These are phyloP conservation scores for Phytophthora colocasiae DNA, from an alignment of 352 stramenopile species.

Conservation along the genomic window DNA sequence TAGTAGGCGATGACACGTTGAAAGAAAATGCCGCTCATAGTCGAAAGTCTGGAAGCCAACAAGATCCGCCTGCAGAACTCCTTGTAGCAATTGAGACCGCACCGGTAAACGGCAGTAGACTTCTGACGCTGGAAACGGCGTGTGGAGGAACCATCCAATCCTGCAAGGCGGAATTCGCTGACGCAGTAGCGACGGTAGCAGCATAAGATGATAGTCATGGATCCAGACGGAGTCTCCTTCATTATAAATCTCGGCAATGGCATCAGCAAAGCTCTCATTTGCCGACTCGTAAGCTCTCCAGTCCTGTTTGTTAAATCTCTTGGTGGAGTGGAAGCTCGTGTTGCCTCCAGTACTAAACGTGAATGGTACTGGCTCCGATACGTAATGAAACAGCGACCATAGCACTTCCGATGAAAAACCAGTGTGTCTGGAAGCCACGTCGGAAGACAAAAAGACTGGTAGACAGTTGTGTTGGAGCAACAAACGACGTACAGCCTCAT, in stretches of 20 bases:
- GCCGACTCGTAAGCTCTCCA: slow-evolving; percentile 90
- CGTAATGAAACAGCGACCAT: slow-evolving; percentile 93
- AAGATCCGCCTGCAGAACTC: slow-evolving; percentile 85
- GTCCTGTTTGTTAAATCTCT: slow-evolving; percentile 89
- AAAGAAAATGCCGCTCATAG: slow-evolving; percentile 90
- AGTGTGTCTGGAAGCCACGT: slow-evolving; percentile 88
- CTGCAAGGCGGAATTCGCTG: slow-evolving; percentile 73
- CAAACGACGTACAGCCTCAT: slow-evolving; percentile 73
- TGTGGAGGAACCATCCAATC: slow-evolving; percentile 92
- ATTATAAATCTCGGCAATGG: slow-evolving; percentile 88
- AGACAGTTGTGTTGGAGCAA: slow-evolving; percentile 89
- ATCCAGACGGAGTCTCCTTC: slow-evolving; percentile 91
- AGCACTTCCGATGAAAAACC: slow-evolving; percentile 91
- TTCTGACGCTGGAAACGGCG: slow-evolving; percentile 86
- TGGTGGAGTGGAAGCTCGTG: slow-evolving; percentile 58
- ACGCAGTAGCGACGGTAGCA: slow-evolving; percentile 85
- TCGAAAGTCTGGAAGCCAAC: slow-evolving; percentile 92
- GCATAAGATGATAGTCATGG: slow-evolving; percentile 92
- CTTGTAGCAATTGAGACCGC: slow-evolving; percentile 74
- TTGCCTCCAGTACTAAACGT: slow-evolving; percentile 46
- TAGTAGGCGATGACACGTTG: slow-evolving; percentile 80
- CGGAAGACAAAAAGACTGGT: slow-evolving; percentile 85
- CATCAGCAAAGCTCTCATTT: slow-evolving; percentile 88
- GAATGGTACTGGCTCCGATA: slow-evolving; percentile 74
- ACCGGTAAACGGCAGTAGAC: slow-evolving; percentile 88